Conservation (phyloP, 306 rosid species). For the Quercus gilva region DNA sequence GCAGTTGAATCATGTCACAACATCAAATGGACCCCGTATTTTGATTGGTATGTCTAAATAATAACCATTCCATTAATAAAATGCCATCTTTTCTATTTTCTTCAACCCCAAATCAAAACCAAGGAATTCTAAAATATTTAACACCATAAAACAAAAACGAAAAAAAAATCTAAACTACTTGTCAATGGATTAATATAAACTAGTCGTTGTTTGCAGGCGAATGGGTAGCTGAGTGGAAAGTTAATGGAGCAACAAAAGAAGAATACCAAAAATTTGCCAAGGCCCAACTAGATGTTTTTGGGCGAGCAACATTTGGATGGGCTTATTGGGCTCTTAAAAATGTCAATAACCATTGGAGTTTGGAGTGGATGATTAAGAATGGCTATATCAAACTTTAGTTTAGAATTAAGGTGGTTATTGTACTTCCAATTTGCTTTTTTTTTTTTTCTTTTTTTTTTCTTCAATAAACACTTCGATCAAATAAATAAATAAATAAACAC, state of each 20-base stretch:
- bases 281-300: constrained; percentile 59
- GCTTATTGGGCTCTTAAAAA: constrained; percentile 76
- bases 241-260: constrained; percentile 40
- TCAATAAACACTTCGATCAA: too few relatives aligned
- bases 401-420: background rate
- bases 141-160: background rate
- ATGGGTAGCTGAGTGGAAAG: constrained; percentile 78
- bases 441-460: too few relatives aligned
- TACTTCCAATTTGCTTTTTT: background rate
- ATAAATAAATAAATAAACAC: too few relatives aligned
- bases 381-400: constrained; percentile 54
- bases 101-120: background rate
- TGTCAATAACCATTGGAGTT: constrained; percentile 61
- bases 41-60: constrained; percentile 50
- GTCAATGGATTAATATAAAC: background rate
- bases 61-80: background rate
- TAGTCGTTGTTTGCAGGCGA: constrained; percentile 41
- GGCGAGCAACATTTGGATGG: constrained; percentile 83
- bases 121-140: background rate
- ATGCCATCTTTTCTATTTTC: background rate
- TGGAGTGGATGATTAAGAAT: constrained; percentile 74
- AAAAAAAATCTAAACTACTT: background rate
- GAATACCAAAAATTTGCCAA: constrained; percentile 56
- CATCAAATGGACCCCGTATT: constrained; percentile 72
- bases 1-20: constrained; percentile 43